Conservation (phyloP, 805 yeast species). For the Candida hispaniensis region DNA sequence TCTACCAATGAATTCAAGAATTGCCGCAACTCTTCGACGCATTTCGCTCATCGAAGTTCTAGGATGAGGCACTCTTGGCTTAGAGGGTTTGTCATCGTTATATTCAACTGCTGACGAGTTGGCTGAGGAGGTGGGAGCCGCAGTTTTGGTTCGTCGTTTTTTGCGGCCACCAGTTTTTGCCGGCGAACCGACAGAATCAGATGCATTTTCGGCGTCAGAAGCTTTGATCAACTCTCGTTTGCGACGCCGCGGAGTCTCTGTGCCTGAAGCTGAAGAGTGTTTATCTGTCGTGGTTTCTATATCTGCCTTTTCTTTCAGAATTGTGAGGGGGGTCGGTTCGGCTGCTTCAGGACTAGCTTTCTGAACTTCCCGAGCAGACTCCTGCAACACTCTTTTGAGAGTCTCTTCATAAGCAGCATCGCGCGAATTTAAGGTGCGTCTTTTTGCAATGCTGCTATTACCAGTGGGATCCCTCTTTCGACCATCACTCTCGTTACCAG, state of each 20-base stretch:
- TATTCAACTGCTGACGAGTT: constrained; percentile 17
- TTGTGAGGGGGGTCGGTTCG: too few relatives aligned
- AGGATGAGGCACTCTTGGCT: constrained; percentile 73
- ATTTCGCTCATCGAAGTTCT: constrained; percentile 70
- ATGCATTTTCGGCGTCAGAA: constrained; percentile 8
- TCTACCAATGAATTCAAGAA: constrained; percentile 79
- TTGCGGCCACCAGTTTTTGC: constrained; percentile 8
- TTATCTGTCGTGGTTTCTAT: constrained; percentile 27
- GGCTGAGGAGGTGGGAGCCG: constrained; percentile 2
- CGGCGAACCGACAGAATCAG: constrained; percentile 10
- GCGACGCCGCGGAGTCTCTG: constrained; percentile 16
- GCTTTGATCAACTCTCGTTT: constrained; percentile 9
- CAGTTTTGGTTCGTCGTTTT: constrained; percentile 13
- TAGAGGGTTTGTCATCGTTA: constrained; percentile 50
- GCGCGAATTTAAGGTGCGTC: constrained; percentile 20
- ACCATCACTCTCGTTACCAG: neutral
- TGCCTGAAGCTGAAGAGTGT: neutral
- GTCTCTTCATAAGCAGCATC: constrained; percentile 27
- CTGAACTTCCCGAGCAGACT: constrained; percentile 15
- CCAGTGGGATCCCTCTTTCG: neutral
- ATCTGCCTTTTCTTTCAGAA: constrained; percentile 1
- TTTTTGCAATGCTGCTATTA: too few relatives aligned
- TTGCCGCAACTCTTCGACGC: constrained; percentile 80
- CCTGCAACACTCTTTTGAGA: constrained; percentile 31
- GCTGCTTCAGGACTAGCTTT: constrained; percentile 19